Base-by-base conservation (phyloP, 1,139 yeast species). In the Protomyces inouyei region DNA sequence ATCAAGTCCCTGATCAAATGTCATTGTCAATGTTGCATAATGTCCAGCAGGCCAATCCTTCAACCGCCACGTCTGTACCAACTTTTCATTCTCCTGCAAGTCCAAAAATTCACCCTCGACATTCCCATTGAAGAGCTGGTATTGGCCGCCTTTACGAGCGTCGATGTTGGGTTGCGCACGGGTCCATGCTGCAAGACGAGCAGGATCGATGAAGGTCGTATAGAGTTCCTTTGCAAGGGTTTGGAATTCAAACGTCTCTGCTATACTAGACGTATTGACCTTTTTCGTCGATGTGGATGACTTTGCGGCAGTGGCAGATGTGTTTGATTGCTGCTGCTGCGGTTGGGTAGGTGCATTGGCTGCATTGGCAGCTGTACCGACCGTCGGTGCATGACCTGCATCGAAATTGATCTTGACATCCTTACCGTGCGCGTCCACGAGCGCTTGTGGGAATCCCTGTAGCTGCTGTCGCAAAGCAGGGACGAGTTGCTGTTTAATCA, bases 141-240 rank as follows among this genome's bases (percentile, higher is more conserved):
- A 91, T 51, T 78, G 78, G 1, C 87, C 81, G 4, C 90, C 92
- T 64, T 79, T 87, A 57, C 72, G 71, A 35, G 88, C 85, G 43
- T 83, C 82, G 67, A 89, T 82, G 32, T 78, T 76, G 5, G 95
- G 90, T 43, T 83, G 79, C 0, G 96, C 85, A 67, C 97, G 84
- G 0, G 96, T 81, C 98, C 98, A 93, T 0, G 95, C 95, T 9
- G 86, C 83, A 18, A 93, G 86, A 70, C 96, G 81, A 60, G 84
- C 83, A 51, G 86, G 87, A 69, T 88, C 91, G 56, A 88, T 74
- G 59, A 93, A 81, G 0, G 97, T 88, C 57, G 82, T 77, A 75
- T 85, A 93, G 53, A 95, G 76, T 73, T 90, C 95, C 67, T 86
- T 88, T 0, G 97, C 96, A 3, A 95, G 82, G 14, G 97, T 91